Evolutionary conservation across 805 yeast genomes (phyloP), one percentile per base, ranked within the genome.

Genomic region (Alloascoidea hylecoeti): DNA sequence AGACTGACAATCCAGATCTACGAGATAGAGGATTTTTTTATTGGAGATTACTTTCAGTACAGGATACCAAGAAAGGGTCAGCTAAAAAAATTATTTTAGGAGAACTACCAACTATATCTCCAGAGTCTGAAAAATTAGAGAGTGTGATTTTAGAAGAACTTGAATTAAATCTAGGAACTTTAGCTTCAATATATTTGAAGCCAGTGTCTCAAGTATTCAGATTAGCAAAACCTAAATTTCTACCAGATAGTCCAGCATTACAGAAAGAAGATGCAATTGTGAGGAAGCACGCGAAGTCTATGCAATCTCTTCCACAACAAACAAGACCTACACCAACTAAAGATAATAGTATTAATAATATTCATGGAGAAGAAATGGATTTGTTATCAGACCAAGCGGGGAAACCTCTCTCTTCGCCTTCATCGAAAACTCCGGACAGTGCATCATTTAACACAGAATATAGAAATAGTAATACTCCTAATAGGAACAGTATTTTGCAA

Each of bases 21-120:
- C 66, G 96, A 43, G 94, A 84, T 45, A 60, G 95, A 32, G 96
- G 89, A 0, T 78, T 64, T 49, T 75, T 84, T 58, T 88, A 89
- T 58, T 80, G 94, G 92, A 66, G 95, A 41, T 57, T 88, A 18
- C 57, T 88, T 4, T 72, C 92, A 1, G 43, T 66, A 4, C 63
- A 61, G 36, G 63, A 63, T 28, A 59, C 52, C 4, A 57, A 53
- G 33, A 56, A 58, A 4, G 62, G 63, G 15, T 58, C 63, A 2
- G 61, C 74, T 2, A 55, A 59, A 38, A 65, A 63, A 16, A 66
- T 88, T n/a, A 66, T 86, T 9, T 64, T 75, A 45, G 72, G 75
- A 12, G 60, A 62, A 2, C 41, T 73, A 15, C 94, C 95, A 0
- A 57, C 66, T 1, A 79, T 88, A 4, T 66, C 75, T 15, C 61